Base-by-base conservation (phyloP, 108 stramenopile genomes). In the Pseudonitzschia pungens region DNA sequence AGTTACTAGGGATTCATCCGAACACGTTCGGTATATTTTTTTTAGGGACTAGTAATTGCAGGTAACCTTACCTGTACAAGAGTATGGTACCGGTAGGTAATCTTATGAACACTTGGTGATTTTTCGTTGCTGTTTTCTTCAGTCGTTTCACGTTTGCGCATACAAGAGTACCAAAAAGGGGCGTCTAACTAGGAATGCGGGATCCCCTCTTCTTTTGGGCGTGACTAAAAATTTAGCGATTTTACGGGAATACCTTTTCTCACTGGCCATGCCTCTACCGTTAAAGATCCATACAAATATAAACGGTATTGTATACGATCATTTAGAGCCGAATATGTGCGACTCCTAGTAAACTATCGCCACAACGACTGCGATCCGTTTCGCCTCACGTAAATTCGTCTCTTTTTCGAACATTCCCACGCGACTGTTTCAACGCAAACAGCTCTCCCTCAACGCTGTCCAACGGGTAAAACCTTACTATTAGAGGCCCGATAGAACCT, bases 321-420 rank as follows among this genome's bases (percentile, higher is more conserved):
- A 26, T 26, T 11, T 0, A 22, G 22, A 55, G 54, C 21, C 24
- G 26, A 26, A 11, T 55, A 55, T 55, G 54, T 55, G 54, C 54
- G 54, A 55, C 54, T 55, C 54, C 54, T 55, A 55, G 54, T 20
- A 55, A 55, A 55, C 54, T 55, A 55, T 55, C 54, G 54, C 54
- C 54, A 55, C 54, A 55, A 55, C 54, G 54, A 55, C 21, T 26
- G 54, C 54, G 54, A 55, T 55, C 54, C 54, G 54, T 55, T 55
- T 26, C 2, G 26, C 54, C 1, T 26, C 26, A 20, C 54, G 22
- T 48, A 22, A 24, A 24, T 55, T 26, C 21, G 26, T 24, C n/a
- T 24, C 54, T 55, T 55, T 26, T 55, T 55, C 26, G 16, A 48
- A 18, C 45, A 48, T 18, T 48, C 18, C 7, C 14, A 48, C 45